A percentile compares a stretch with the other conserved stretches of the same genome.
Evolutionary conservation across 345 rosid genomes (phyloP).

Genomic region (Melaleuca quinquenervia): DNA sequence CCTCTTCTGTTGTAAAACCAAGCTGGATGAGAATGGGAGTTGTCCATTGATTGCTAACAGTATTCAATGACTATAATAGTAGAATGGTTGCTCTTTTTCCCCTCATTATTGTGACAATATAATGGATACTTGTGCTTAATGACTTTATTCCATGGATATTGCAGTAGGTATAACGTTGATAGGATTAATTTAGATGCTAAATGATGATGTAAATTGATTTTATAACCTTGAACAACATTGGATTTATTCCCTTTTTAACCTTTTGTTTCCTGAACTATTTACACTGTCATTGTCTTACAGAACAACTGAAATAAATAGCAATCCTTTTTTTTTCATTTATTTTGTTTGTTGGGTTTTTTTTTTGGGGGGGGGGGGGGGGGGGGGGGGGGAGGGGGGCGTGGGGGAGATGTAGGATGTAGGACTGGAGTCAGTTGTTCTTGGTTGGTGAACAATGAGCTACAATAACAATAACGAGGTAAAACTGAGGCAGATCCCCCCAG

Average conservation of each 20-base stretch:
- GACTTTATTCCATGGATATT: neutral
- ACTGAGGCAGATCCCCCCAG: neutral
- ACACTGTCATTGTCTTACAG: neutral
- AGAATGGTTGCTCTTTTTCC: neutral
- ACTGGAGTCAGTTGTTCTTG: neutral
- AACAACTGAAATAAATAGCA: neutral
- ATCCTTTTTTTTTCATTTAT: neutral
- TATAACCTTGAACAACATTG: neutral
- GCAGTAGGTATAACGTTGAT: neutral
- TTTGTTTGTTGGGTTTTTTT: neutral
- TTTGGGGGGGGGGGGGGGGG: too few relatives aligned
- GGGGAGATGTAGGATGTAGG: too few relatives aligned
- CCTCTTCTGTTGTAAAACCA: neutral
- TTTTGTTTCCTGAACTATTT: neutral
- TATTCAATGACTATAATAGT: neutral
- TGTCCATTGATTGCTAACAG: neutral
- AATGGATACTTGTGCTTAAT: neutral
- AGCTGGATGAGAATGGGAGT: neutral
- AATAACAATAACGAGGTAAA: neutral
- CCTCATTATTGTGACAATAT: neutral
- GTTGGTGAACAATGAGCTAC: neutral
- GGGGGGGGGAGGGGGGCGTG: too few relatives aligned
- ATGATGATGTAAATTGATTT: neutral
- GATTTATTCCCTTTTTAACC: neutral
- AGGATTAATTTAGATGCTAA: neutral